Evolutionary conservation across 495 filamentous ascomycete genomes (phyloP), one percentile per base, ranked within the genome.

Genomic region (Aspergillus steynii): DNA sequence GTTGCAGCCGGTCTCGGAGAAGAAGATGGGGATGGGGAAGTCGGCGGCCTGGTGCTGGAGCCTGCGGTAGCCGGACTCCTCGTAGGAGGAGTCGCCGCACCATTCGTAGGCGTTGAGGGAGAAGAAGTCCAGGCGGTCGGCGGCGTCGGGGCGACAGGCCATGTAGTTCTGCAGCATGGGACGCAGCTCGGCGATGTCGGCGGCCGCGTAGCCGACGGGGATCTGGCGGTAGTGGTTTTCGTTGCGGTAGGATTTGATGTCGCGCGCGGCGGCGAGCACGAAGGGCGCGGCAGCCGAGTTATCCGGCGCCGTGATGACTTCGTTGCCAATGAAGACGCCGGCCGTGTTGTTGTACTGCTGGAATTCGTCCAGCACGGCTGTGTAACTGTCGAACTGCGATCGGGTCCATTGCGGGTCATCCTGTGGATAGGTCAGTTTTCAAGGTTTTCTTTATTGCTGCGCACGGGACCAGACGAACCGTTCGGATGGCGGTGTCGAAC

Each of bases 141-240:
- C 83, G 27, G 78, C 29, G 66, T 94, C 86, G 54, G 73, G 74
- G 50, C 86, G 86, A 72, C 92, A 96, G 10, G 89, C 88, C 34
- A 96, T 77, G 72, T 96, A 96, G 69, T 96, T 87, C 73, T 96
- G 92, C 2, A 96, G 79, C 86, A 89, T 91, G 37, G 92, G 92
- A 25, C 92, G 87, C 48, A 95, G 84, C 49, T 85, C 79, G 3
- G 90, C 78, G 63, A 96, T 93, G 71, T 96, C 92, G 34, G 92
- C 90, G n/a, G 91, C 92, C 7, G 91, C 92, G 75, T 96, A 96
- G 48, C 92, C 92, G 55, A 96, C 78, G 6, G 92, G 92, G 55
- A 96, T 90, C 31, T 88, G 75, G 58, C 92, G 89, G 74, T 95
- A 93, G n/a, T 82, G 80, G 75, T 94, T 90, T 55, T 77, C 73